Evolutionary conservation across 1,139 yeast genomes (phyloP).

Genomic region (Magnusiomyces sp.): DNA sequence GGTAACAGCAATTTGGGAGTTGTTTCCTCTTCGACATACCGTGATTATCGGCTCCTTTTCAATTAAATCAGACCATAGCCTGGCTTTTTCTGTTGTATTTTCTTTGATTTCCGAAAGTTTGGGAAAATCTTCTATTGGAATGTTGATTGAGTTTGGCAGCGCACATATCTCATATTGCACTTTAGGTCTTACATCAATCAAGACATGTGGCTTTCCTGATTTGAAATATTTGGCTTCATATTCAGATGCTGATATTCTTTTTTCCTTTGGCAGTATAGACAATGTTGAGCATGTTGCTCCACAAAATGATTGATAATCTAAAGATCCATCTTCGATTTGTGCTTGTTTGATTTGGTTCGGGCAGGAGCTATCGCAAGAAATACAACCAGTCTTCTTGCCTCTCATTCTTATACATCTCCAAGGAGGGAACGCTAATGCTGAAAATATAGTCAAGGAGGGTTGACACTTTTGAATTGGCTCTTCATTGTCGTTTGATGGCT

Average conservation of each 20-base stretch:
- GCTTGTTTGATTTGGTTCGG: constrained; percentile 37
- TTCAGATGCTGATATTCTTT: constrained; percentile 47
- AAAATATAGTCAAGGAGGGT: constrained; percentile 64
- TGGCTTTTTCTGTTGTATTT: constrained; percentile 1
- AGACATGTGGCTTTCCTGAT: constrained; percentile 22
- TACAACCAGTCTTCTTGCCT: constrained; percentile 50
- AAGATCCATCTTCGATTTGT: constrained; percentile 38
- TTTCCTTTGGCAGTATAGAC: too few relatives aligned
- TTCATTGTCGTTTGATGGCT: constrained; percentile 25
- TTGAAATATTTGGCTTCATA: constrained; percentile 22
- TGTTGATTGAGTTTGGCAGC: constrained; percentile 51
- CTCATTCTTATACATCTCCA: constrained; percentile 77
- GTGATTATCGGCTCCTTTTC: constrained; percentile 32
- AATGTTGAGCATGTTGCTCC: constrained; percentile 37
- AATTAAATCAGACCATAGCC: too few relatives aligned
- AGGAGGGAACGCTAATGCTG: constrained; percentile 66
- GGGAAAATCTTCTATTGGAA: constrained; percentile 39
- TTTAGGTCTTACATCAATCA: constrained; percentile 74
- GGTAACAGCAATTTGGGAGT: constrained; percentile 73
- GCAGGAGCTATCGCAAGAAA: constrained; percentile 50
- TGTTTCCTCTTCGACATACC: constrained; percentile 85
- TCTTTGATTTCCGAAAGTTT: too few relatives aligned
- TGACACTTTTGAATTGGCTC: constrained; percentile 34
- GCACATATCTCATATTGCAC: constrained; percentile 66
- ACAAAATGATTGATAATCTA: constrained; percentile 68